Evolutionary conservation across 306 rosid species (phyloP).

Genomic region (Pueraria montana): DNA sequence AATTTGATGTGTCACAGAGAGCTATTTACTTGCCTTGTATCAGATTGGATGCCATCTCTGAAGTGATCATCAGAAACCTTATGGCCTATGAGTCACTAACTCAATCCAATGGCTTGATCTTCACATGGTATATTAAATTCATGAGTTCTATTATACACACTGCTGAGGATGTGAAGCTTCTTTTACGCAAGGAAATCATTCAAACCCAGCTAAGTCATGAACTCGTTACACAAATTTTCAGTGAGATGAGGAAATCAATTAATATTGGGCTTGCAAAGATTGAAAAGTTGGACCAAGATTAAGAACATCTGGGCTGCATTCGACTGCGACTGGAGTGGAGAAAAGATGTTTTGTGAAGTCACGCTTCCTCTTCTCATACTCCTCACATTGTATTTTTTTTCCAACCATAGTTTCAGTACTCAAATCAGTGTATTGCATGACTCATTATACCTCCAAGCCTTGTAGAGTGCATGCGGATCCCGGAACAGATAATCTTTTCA

Average conservation of each 20-base stretch:
- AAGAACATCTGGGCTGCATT: no score
- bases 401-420: no score
- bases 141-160: slow-evolving; percentile 35
- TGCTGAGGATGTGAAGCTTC: slow-evolving; percentile 33
- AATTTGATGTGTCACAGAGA: neutral
- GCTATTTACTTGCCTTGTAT: slow-evolving; percentile 17
- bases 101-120: neutral
- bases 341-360: no score
- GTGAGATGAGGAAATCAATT: neutral
- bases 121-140: slow-evolving; percentile 17
- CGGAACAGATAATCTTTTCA: no score
- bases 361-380: no score
- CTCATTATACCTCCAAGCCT: no score
- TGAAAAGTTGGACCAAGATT: no score
- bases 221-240: neutral
- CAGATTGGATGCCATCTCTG: neutral
- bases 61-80: neutral
- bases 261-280: no score
- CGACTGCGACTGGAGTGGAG: no score
- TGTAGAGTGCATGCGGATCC: no score
- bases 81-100: neutral
- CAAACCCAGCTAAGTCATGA: neutral
- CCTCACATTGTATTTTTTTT: no score
- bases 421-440: no score
- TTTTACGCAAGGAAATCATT: neutral